phyloP scores from a whole-genome alignment of 2,329 filamentous ascomycete genomes.

The Dendrostoma leiphaemia region DNA sequence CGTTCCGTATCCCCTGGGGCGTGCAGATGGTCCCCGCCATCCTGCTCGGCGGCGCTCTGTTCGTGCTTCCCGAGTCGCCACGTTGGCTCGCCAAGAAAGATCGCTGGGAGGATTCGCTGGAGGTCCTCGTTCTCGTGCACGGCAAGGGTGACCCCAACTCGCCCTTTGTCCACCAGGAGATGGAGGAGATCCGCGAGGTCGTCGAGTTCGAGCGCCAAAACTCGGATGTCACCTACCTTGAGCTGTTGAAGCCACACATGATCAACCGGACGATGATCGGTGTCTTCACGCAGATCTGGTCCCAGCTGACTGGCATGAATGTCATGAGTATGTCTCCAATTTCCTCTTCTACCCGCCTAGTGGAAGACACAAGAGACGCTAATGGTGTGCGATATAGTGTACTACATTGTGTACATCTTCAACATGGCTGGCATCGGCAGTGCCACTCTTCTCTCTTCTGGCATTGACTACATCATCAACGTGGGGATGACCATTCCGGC shows the following conservation, averaged over 20 bases:
- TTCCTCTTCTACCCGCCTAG: not conserved
- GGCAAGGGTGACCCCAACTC: conserved; percentile 63
- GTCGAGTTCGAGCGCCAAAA: conserved; percentile 72
- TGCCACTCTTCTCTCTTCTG: conserved; percentile 61
- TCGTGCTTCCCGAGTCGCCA: conserved; percentile 47
- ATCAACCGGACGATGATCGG: conserved; percentile 71
- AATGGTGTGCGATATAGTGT: conserved; percentile 41
- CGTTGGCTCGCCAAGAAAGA: conserved; percentile 50
- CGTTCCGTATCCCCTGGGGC: conserved; percentile 51
- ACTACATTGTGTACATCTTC: conserved; percentile 70
- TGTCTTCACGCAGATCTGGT: conserved; percentile 73
- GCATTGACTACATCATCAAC: conserved; percentile 77
- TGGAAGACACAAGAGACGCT: not conserved
- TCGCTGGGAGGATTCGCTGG: conserved; percentile 42
- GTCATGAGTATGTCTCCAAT: conserved; percentile 55
- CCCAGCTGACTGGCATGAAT: conserved; percentile 75
- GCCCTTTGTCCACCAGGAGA: conserved; percentile 65
- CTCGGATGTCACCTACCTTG: conserved; percentile 66
- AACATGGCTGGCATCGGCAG: conserved; percentile 67
- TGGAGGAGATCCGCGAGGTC: conserved; percentile 70
- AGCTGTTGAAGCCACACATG: conserved; percentile 73
- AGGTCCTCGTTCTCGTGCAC: conserved; percentile 55
- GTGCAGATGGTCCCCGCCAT: conserved; percentile 45
- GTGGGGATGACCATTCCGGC: conserved; percentile 76
- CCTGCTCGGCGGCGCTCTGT: conserved; percentile 39